Base-by-base conservation (phyloP, 2,329 filamentous ascomycete species). In the Sporothrix luriei region DNA sequence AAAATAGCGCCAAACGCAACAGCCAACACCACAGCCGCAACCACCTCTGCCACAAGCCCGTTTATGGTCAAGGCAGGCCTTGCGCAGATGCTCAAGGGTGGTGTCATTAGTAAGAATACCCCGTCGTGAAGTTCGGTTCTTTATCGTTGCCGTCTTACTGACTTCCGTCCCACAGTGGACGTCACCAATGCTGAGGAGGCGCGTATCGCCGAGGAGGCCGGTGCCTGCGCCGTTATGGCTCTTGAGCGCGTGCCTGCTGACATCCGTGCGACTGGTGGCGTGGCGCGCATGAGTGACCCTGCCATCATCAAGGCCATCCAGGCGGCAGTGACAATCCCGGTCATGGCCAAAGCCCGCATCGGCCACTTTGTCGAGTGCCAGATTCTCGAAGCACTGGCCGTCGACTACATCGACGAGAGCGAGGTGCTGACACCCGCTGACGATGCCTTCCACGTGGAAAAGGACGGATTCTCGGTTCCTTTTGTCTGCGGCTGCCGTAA, bases 311-410 rank as follows among this genome's bases (percentile, higher is more conserved):
- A 91, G 82, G 92, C 94, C 80, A 98, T 99, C 79, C 96, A 97
- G 88, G 88, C 86, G 3, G 90, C 93, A 52, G 95, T 98, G 61
- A 98, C 94, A 68, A 97, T 98, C 76, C 95, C 95, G 75, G 95
- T 99, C 80, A 98, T 99, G 95, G 95, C 95, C 73, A 99, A 99
- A 84, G 94, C 94, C 29, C 88, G 95, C 78, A 99, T 98, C 78
- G 95, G 95, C 49, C 95, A 99, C 83, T 94, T 97, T 75, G 94
- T 97, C 76, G 95, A 99, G 84, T 97, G 94, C 84, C 94, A 94
- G 90, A 96, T 99, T 82, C 91, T 99, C 77, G 92, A 98, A 85
- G 89, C 92, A 70, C 89, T 98, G 68, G 94, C 92, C 72, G 91
- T 98, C 76, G 95, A 99, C 84, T 99, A 97, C 84, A 95, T 99